Base-by-base conservation (phyloP, 371 early-diverging fungal species). In the Mucor indicus region DNA sequence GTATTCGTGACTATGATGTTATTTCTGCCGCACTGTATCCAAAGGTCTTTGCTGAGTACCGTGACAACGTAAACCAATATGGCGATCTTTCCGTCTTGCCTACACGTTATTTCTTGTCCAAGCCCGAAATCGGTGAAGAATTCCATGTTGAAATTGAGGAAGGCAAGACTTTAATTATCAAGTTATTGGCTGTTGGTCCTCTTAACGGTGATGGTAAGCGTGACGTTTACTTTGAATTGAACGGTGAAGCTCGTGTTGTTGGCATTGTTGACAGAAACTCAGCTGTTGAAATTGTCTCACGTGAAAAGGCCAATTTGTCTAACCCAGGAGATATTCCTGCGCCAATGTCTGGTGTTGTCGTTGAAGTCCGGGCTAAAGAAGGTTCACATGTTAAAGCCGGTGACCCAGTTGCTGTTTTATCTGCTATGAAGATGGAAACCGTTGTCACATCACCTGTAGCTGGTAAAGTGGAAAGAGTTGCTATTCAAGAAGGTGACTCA, bases 381-480 rank as follows among this genome's bases (percentile, higher is more conserved):
- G 95, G 95, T 35, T 72, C 79, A 20, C 61, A 72, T 35, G 83
- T 96, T 46, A 92, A 90, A 75, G 82, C 81, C 21, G 96, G 95
- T 11, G 92, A 94, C 53, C 90, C 92, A 2, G 63, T 95, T 49
- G 90, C 86, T 48, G 87, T 96, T n/a, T 72, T 96, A 48, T 86
- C 86, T 39, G 95, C 95, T 31, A 96, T 96, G 96, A 96, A 96
- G 77, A 94, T 96, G 95, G 96, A 96, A 67, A 93, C 95, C 0
- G 81, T 92, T 3, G 93, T 96, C n/a, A 78, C 90, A 11, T 80
- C 92, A 11, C 84, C 94, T 4, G 78, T 85, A 19, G 78, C 85
- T 13, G 96, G 96, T 50, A 75, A 62, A 16, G 77, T 95, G 19
- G 84, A 82, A 38, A 59, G 80, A 46, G 81, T 93, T n/a, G 70